Conservation (phyloP, 2,329 filamentous ascomycete species). For the Capronia americana region DNA sequence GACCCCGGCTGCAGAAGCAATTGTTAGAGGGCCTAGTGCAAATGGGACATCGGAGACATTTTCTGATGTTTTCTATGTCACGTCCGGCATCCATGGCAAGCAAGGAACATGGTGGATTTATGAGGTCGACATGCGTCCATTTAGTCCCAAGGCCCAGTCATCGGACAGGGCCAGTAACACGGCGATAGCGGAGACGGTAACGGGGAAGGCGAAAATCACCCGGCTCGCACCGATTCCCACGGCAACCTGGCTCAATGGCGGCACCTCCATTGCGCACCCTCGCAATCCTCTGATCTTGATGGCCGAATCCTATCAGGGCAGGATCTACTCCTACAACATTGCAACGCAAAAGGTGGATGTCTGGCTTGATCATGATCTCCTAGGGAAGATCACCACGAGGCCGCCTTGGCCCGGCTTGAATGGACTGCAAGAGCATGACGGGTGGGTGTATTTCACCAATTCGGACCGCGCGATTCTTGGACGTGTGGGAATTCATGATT, state of each 20-base stretch:
- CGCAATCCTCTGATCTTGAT: slow-evolving; percentile 14
- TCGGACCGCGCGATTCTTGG: slow-evolving; percentile 16
- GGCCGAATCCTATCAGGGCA: slow-evolving; percentile 19
- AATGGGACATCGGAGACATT: background rate
- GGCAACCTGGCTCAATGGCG: slow-evolving; percentile 23
- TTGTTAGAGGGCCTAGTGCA: background rate
- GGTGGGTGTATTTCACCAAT: slow-evolving; percentile 16
- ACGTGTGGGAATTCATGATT: background rate
- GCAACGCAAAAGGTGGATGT: slow-evolving; percentile 4
- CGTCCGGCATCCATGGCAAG: slow-evolving; percentile 18
- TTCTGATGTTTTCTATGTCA: slow-evolving; percentile 17
- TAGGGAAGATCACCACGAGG: slow-evolving; percentile 14
- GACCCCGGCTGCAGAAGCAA: slow-evolving; percentile 14
- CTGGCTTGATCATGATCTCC: slow-evolving; percentile 11
- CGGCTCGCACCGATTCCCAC: slow-evolving; percentile 5
- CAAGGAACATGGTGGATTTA: slow-evolving; percentile 16
- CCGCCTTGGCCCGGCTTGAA: slow-evolving; percentile 14
- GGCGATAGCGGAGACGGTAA: background rate
- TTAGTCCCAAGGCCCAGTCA: background rate
- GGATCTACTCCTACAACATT: slow-evolving; percentile 13
- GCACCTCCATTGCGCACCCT: slow-evolving; percentile 2
- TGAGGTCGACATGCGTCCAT: slow-evolving; percentile 16
- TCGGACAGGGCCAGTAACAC: background rate
- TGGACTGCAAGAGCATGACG: slow-evolving; percentile 3
- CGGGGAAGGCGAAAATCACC: background rate